Conservation (phyloP, 176 grass and related monocot species). For the Oryza coarctata region DNA sequence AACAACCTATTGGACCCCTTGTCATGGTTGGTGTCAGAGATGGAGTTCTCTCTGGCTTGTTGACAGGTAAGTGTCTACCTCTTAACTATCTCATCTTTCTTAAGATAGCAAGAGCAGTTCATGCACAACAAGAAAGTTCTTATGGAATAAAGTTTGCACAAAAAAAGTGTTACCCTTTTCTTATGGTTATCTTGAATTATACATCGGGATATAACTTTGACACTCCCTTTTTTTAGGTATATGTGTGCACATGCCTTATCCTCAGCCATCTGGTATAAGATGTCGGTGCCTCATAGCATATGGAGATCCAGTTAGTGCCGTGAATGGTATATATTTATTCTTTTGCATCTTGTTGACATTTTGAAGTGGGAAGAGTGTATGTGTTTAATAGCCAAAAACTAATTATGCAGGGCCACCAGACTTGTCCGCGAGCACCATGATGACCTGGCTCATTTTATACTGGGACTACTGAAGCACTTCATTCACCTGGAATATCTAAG, state of each 20-base stretch:
- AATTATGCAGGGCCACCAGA: constrained; percentile 78
- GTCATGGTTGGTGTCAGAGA: constrained; percentile 92
- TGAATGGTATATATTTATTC: constrained; percentile 70
- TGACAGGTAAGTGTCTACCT: constrained; percentile 63
- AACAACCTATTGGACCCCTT: constrained; percentile 90
- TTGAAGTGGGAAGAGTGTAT: background rate
- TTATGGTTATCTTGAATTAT: constrained; percentile 9
- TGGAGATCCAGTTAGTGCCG: constrained; percentile 94
- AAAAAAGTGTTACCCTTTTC: constrained; percentile 4
- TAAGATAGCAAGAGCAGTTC: constrained; percentile 27
- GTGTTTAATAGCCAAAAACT: constrained; percentile 3
- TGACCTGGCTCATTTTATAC: constrained; percentile 97
- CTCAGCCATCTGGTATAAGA: constrained; percentile 89
- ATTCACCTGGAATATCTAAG: constrained; percentile 99
- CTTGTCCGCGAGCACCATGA: constrained; percentile 93
- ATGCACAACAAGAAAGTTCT: background rate
- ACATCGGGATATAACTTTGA: constrained; percentile 15
- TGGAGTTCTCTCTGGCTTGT: constrained; percentile 91
- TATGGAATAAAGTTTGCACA: background rate
- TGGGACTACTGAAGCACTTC: constrained; percentile 98
- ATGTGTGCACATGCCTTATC: constrained; percentile 98
- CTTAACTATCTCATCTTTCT: constrained; percentile 26
- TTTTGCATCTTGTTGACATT: constrained; percentile 26
- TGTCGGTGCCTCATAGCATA: constrained; percentile 89
- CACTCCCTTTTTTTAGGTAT: constrained; percentile 54